These are phyloP conservation scores for Meira miltonrushii DNA, from an alignment of 1,284 basidiomycete species.

Conservation along the genomic window DNA sequence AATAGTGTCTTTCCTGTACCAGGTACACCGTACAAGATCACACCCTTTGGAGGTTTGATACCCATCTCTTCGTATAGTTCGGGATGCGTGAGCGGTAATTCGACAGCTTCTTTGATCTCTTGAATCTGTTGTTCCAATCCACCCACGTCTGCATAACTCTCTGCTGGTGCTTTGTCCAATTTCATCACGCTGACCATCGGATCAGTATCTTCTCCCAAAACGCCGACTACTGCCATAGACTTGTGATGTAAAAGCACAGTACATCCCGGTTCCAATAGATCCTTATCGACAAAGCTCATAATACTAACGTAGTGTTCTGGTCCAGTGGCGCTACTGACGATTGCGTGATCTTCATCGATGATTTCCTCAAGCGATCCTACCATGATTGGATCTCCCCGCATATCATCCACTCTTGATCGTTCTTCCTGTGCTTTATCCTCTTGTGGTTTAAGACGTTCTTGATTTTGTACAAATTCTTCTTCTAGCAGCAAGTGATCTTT, in stretches of 20 bases:
- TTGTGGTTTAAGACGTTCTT: conserved; percentile 62
- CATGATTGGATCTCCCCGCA: conserved; percentile 91
- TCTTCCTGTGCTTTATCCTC: conserved; percentile 97
- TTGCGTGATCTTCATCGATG: conserved; percentile 99
- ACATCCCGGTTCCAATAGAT: conserved; percentile 92
- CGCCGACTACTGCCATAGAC: conserved; percentile 89
- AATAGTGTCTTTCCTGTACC: conserved; percentile 98
- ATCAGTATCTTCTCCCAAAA: conserved; percentile 92
- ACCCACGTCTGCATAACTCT: conserved; percentile 98
- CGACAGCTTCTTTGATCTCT: conserved; percentile 99
- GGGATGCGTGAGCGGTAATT: conserved; percentile 93
- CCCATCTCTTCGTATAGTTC: conserved; percentile 99
- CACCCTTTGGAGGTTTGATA: conserved; percentile 96
- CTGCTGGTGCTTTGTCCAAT: conserved; percentile 87
- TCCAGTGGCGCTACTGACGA: conserved; percentile 88
- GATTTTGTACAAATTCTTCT: conserved; percentile 95
- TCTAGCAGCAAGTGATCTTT: conserved; percentile 96
- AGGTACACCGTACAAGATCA: conserved; percentile 96
- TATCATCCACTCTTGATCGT: conserved; percentile 84
- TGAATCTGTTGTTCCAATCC: conserved; percentile 94
- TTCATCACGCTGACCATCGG: conserved; percentile 99
- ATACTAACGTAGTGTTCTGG: conserved; percentile 98
- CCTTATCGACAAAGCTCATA: conserved; percentile 99
- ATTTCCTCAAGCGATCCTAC: conserved; percentile 98
- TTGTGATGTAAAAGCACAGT: conserved; percentile 94